phyloP scores from a whole-genome alignment of 371 early-diverging fungal species.

The Rhizopus arrhizus region DNA sequence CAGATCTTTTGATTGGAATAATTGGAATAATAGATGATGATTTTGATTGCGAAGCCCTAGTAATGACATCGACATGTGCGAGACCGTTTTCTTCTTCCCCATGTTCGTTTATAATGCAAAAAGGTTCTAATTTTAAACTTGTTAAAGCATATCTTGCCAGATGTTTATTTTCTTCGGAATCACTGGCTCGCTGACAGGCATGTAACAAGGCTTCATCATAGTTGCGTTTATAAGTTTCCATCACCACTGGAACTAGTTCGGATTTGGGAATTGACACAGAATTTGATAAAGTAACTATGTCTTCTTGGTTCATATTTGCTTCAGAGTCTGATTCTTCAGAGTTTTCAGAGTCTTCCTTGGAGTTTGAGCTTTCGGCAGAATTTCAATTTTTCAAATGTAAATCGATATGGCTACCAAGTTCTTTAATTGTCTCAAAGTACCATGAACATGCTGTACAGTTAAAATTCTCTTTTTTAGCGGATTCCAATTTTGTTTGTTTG shows the following conservation, averaged over 20 bases:
- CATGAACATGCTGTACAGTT: too few relatives aligned
- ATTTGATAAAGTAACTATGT: slow-evolving; percentile 5
- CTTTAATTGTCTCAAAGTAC: too few relatives aligned
- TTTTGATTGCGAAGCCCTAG: slow-evolving; percentile 5
- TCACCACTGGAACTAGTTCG: slow-evolving; percentile 2
- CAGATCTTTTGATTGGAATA: slow-evolving; percentile 8
- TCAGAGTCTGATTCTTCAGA: too few relatives aligned
- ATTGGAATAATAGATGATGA: slow-evolving; percentile 4
- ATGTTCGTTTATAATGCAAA: slow-evolving; percentile 6
- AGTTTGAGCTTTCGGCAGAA: slow-evolving; percentile 4
- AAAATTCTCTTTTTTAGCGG: too few relatives aligned
- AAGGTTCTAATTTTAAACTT: slow-evolving; percentile 3
- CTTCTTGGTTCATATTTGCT: slow-evolving; percentile 9
- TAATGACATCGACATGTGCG: slow-evolving; percentile 5
- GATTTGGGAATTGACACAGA: slow-evolving; percentile 9
- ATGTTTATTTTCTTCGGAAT: neutral
- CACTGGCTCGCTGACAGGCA: too few relatives aligned
- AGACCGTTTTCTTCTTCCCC: slow-evolving; percentile 2
- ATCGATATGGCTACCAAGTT: slow-evolving; percentile 8
- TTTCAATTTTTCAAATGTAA: slow-evolving; percentile 2
- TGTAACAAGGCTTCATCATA: slow-evolving; percentile 4
- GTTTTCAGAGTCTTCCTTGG: slow-evolving; percentile 7
- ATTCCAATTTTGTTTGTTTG: too few relatives aligned
- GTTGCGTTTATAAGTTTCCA: slow-evolving; percentile 1
- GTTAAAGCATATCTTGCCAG: slow-evolving; percentile 7